phyloP scores from a whole-genome alignment of 176 grass and related monocot genomes.

The Musa itinerans region DNA sequence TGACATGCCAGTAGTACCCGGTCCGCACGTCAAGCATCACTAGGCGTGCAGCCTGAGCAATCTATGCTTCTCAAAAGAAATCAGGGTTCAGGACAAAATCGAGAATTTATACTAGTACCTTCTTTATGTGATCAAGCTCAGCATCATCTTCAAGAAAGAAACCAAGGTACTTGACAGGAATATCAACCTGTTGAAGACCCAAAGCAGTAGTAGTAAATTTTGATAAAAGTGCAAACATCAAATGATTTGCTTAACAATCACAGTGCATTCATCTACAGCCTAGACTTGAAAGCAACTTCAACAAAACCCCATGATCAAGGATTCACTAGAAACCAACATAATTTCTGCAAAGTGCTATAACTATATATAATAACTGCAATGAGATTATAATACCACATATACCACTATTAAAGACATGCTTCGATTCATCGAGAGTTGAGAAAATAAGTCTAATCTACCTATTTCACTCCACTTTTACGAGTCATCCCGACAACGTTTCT shows the following conservation, averaged over 20 bases:
- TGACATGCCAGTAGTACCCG: too few species aligned
- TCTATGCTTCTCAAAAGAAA: neutral
- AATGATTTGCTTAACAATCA: neutral
- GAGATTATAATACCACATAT: neutral
- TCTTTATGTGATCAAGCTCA: slow-evolving; percentile 62
- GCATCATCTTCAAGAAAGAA: slow-evolving; percentile 98
- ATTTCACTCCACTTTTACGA: neutral
- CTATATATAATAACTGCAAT: neutral
- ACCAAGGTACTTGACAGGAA: slow-evolving; percentile 79
- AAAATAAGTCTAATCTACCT: neutral
- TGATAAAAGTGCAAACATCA: neutral
- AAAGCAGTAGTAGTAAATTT: neutral
- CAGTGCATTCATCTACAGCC: neutral
- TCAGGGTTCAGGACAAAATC: neutral
- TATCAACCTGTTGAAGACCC: slow-evolving; percentile 53
- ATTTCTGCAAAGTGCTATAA: neutral
- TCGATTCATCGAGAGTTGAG: neutral
- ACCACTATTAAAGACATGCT: neutral
- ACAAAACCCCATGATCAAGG: neutral
- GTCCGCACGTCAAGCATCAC: too few species aligned
- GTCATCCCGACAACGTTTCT: neutral
- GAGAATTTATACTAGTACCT: slow-evolving; percentile 35
- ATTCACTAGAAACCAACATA: neutral
- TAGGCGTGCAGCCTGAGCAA: too few species aligned
- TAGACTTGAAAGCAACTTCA: neutral